These are phyloP conservation scores for Aspergillus tanneri DNA, from an alignment of 2,329 filamentous ascomycete genomes.

Conservation along the genomic window DNA sequence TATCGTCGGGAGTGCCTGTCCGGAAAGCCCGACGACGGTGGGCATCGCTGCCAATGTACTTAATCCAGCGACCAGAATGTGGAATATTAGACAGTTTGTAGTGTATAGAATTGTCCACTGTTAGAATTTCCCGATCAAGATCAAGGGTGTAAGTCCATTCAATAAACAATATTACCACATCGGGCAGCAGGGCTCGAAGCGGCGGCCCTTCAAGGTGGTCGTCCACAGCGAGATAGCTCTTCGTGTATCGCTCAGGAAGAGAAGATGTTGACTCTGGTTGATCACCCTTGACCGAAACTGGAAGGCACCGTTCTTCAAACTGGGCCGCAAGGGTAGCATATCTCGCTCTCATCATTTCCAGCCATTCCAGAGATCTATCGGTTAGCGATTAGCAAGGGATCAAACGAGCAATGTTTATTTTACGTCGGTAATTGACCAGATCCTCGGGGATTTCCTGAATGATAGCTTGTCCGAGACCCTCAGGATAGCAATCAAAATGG, in stretches of 20 bases:
- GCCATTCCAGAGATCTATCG: conserved; percentile 15
- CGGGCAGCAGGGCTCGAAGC: conserved; percentile 3
- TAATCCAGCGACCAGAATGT: conserved; percentile 8
- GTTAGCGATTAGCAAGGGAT: neutral
- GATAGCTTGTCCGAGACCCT: conserved; percentile 18
- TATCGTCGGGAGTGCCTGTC: conserved; percentile 7
- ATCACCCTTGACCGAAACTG: conserved; percentile 4
- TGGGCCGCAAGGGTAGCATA: conserved; percentile 11
- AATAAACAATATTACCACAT: neutral
- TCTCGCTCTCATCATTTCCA: conserved; percentile 10
- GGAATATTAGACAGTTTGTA: conserved; percentile 14
- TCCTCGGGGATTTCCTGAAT: conserved; percentile 16
- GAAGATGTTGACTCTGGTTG: conserved; percentile 2
- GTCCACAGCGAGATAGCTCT: conserved; percentile 16
- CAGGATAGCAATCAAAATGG: conserved; percentile 20
- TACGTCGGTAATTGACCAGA: conserved; percentile 15
- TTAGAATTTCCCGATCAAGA: conserved; percentile 19
- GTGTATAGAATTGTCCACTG: conserved; percentile 12
- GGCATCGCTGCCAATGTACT: conserved; percentile 11
- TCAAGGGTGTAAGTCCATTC: conserved; percentile 22
- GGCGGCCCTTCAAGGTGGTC: conserved; percentile 14
- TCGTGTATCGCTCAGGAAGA: conserved; percentile 8
- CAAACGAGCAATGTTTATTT: neutral
- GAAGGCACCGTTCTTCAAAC: conserved; percentile 15
- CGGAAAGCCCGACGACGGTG: conserved; percentile 1